Evolutionary conservation across 805 yeast species (phyloP).

Genomic region (Myxozyma nipponensis): DNA sequence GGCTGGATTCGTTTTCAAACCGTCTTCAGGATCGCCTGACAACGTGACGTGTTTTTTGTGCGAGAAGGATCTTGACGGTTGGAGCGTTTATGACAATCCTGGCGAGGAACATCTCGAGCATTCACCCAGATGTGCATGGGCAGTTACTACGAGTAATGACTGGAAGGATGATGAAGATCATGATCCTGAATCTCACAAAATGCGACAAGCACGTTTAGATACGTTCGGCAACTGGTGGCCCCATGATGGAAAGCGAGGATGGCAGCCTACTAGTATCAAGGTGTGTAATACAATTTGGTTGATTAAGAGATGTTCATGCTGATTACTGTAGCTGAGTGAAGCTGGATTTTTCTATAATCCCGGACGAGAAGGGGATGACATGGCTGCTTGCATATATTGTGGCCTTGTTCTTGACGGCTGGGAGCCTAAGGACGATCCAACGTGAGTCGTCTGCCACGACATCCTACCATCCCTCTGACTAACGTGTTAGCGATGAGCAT

Average conservation of each 20-base stretch:
- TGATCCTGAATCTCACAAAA: conserved; percentile 30
- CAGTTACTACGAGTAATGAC: conserved; percentile 28
- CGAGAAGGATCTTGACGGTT: conserved; percentile 51
- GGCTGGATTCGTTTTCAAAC: conserved; percentile 61
- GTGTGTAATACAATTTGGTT: conserved; percentile 2
- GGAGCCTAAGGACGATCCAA: conserved; percentile 63
- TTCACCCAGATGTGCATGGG: conserved; percentile 40
- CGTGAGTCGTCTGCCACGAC: conserved; percentile 23
- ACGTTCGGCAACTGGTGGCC: conserved; percentile 47
- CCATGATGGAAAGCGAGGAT: conserved; percentile 41
- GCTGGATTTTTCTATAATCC: conserved; percentile 67
- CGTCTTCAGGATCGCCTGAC: conserved; percentile 45
- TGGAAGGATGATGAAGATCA: conserved; percentile 31
- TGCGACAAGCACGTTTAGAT: conserved; percentile 28
- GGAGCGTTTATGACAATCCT: conserved; percentile 55
- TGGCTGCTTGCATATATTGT: conserved; percentile 63
- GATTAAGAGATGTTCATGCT: background rate
- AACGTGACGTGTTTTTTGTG: conserved; percentile 60
- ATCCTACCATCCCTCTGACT: background rate
- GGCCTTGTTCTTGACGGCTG: conserved; percentile 64
- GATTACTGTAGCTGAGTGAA: conserved; percentile 41
- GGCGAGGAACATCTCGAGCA: conserved; percentile 45
- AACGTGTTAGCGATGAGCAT: conserved; percentile 46
- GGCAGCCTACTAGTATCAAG: conserved; percentile 40
- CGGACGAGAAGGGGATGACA: conserved; percentile 45